A percentile compares a stretch with the other conserved stretches of the same genome.
phyloP scores from a whole-genome alignment of 371 early-diverging fungal genomes.

The Circinella umbellata region DNA sequence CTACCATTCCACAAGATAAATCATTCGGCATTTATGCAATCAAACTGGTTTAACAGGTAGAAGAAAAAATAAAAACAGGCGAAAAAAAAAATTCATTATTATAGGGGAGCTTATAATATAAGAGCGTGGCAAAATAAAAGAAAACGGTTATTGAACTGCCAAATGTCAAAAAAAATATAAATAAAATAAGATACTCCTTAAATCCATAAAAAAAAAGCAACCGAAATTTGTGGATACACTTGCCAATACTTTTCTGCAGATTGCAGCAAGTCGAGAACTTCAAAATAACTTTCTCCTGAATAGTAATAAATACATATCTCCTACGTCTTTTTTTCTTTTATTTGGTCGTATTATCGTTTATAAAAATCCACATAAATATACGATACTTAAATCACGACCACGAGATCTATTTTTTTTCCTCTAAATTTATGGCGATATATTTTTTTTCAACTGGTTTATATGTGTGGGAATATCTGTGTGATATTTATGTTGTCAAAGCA shows the following conservation, averaged over 20 bases:
- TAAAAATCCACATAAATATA: too few relatives aligned
- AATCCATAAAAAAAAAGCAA: not conserved
- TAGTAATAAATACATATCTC: not conserved
- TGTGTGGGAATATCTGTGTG: not conserved
- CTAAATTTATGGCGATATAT: not conserved
- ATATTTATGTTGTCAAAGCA: not conserved
- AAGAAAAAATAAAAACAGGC: too few relatives aligned
- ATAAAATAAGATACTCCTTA: not conserved
- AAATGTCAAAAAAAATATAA: too few relatives aligned
- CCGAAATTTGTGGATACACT: too few relatives aligned
- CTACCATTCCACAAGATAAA: not conserved
- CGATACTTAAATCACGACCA: not conserved
- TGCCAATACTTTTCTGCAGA: too few relatives aligned
- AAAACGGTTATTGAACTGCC: too few relatives aligned
- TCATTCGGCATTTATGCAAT: constrained; percentile 1
- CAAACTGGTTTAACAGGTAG: not conserved
- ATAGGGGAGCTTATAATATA: too few relatives aligned
- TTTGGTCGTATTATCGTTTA: too few relatives aligned
- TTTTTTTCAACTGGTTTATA: not conserved
- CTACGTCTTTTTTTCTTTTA: not conserved
- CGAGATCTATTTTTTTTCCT: not conserved
- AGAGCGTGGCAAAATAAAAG: too few relatives aligned
- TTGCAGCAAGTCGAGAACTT: constrained; percentile 9
- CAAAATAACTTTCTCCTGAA: not conserved
- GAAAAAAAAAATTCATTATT: too few relatives aligned